phyloP scores from a whole-genome alignment of 2,329 filamentous ascomycete genomes.

The Talaromyces sp. region DNA sequence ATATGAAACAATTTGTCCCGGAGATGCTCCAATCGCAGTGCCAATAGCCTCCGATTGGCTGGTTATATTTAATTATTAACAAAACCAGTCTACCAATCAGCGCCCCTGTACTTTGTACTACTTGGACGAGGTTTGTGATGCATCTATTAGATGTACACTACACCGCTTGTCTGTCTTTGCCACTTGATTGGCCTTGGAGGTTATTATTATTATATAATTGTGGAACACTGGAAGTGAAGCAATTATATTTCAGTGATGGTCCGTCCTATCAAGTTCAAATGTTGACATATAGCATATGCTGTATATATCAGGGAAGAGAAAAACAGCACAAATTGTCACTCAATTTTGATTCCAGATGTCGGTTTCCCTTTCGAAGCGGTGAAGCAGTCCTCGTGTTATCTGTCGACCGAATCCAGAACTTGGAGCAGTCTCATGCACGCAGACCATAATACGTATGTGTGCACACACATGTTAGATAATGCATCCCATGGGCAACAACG shows the following conservation, averaged over 20 bases:
- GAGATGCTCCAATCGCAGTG: no score
- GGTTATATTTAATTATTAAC: not conserved
- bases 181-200: not conserved
- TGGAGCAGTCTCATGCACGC: not conserved
- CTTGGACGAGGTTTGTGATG: not conserved
- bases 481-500: not conserved
- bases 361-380: not conserved
- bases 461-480: not conserved
- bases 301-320: not conserved
- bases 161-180: not conserved
- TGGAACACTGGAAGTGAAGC: no score
- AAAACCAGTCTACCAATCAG: not conserved
- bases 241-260: not conserved
- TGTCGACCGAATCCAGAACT: no score
- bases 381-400: not conserved
- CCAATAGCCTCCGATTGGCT: not conserved
- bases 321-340: no score
- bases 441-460: not conserved
- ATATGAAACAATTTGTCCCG: not conserved
- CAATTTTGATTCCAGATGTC: no score
- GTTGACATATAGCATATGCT: not conserved
- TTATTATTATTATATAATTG: not conserved
- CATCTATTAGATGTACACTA: not conserved
- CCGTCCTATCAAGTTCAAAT: not conserved
- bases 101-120: not conserved